These are phyloP conservation scores for Colletotrichum coccodes DNA, from an alignment of 2,329 filamentous ascomycete genomes.

Conservation along the genomic window DNA sequence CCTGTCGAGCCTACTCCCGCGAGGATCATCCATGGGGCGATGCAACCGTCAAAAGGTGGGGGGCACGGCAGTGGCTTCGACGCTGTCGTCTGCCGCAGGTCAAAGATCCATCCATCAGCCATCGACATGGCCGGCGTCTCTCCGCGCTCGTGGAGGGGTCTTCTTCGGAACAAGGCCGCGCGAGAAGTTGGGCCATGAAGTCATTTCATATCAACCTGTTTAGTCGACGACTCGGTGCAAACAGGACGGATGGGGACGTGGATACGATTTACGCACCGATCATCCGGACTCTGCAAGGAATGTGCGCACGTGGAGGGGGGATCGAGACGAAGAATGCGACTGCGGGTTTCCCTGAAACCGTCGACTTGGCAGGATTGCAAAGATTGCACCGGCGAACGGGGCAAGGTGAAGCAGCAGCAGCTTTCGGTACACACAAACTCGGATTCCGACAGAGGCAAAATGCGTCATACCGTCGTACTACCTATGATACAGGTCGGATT, in stretches of 20 bases:
- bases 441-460: constrained; percentile 9
- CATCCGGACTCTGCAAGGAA: constrained; percentile 19
- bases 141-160: background rate
- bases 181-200: background rate
- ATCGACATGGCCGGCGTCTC: background rate
- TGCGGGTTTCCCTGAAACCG: constrained; percentile 13
- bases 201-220: background rate
- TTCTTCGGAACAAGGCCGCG: constrained; percentile 13
- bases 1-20: constrained; percentile 17
- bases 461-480: constrained; percentile 26
- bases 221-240: constrained; percentile 16
- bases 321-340: constrained; percentile 1
- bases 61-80: constrained; percentile 16
- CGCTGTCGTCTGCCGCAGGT: constrained; percentile 16
- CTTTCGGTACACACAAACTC: background rate
- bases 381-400: background rate
- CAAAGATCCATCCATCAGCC: background rate
- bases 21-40: constrained; percentile 26
- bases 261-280: constrained; percentile 10
- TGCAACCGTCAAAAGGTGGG: constrained; percentile 18
- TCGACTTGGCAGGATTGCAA: constrained; percentile 5
- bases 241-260: constrained; percentile 2
- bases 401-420: constrained; percentile 5
- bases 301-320: constrained; percentile 1
- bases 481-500: constrained; percentile 26